Conservation (phyloP, 2,329 filamentous ascomycete species). For the Paracorniculantispora psalliotae region DNA sequence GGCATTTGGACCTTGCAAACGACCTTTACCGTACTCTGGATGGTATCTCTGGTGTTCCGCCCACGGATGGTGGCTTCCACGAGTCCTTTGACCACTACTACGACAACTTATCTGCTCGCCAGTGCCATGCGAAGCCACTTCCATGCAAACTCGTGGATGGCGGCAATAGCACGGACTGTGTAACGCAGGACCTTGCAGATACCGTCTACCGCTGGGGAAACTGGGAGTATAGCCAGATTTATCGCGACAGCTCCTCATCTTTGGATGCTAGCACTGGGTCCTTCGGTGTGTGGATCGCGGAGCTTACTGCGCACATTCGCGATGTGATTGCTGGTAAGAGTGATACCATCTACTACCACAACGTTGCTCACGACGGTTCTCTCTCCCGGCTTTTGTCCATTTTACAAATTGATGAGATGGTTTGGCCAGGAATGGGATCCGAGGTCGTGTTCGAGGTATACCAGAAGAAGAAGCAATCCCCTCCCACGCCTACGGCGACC, state of each 20-base stretch:
- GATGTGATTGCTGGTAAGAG: conserved; percentile 39
- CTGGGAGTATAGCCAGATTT: conserved; percentile 76
- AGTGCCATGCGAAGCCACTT: conserved; percentile 69
- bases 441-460: conserved; percentile 77
- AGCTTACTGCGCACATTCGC: conserved; percentile 63
- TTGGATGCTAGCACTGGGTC: conserved; percentile 57
- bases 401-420: conserved; percentile 69
- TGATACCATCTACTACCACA: conserved; percentile 58
- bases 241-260: conserved; percentile 60
- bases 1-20: conserved; percentile 54
- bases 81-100: conserved; percentile 75
- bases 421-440: conserved; percentile 79
- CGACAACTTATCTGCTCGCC: conserved; percentile 73
- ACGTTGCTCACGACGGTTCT: conserved; percentile 76
- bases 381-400: conserved; percentile 63
- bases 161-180: conserved; percentile 48
- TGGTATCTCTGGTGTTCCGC: conserved; percentile 59
- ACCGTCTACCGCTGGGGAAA: conserved; percentile 70
- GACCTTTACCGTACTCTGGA: conserved; percentile 59
- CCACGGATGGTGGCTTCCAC: conserved; percentile 59
- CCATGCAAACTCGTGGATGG: conserved; percentile 56
- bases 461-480: conserved; percentile 28
- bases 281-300: conserved; percentile 70
- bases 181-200: conserved; percentile 59
- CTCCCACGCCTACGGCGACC: conserved; percentile 17